phyloP scores from a whole-genome alignment of 1,284 basidiomycete species.

The Ustilago loliicola region DNA sequence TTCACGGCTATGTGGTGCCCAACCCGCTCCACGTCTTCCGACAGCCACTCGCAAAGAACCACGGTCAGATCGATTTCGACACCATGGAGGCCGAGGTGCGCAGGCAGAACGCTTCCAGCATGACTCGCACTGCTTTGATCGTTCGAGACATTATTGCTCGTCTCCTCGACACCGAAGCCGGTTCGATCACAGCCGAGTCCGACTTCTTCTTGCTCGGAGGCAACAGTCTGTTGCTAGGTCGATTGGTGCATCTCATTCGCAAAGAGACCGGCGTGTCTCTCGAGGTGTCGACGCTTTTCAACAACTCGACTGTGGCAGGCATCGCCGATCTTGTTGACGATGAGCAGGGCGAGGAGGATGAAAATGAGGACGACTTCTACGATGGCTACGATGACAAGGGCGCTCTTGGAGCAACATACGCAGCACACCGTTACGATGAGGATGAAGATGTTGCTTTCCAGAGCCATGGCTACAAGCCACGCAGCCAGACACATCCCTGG shows the following conservation, averaged over 20 bases:
- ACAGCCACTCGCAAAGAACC: slow-evolving; percentile 67
- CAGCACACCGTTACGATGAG: slow-evolving; percentile 67
- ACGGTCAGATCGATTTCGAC: slow-evolving; percentile 68
- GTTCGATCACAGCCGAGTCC: slow-evolving; percentile 69
- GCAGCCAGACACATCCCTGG: slow-evolving; percentile 68
- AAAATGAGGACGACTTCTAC: slow-evolving; percentile 58
- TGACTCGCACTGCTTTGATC: slow-evolving; percentile 67
- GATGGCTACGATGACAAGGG: slow-evolving; percentile 69
- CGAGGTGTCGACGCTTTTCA: slow-evolving; percentile 69
- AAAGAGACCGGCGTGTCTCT: slow-evolving; percentile 69
- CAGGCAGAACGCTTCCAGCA: slow-evolving; percentile 68
- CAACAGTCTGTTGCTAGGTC: slow-evolving; percentile 68
- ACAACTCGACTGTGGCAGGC: slow-evolving; percentile 68
- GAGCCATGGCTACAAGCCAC: slow-evolving; percentile 67
- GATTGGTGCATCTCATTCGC: slow-evolving; percentile 68
- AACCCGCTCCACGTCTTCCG: slow-evolving; percentile 71
- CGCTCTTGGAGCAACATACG: slow-evolving; percentile 52
- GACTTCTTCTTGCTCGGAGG: slow-evolving; percentile 71
- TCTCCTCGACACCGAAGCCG: slow-evolving; percentile 68
- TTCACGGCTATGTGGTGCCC: slow-evolving; percentile 70
- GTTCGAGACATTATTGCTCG: slow-evolving; percentile 69
- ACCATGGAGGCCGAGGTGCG: slow-evolving; percentile 70
- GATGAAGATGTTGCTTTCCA: slow-evolving; percentile 64
- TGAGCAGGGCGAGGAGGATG: slow-evolving; percentile 61
- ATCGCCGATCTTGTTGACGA: slow-evolving; percentile 68